These are phyloP conservation scores for Candida railenensis DNA, from an alignment of 805 yeast species.

Conservation along the genomic window DNA sequence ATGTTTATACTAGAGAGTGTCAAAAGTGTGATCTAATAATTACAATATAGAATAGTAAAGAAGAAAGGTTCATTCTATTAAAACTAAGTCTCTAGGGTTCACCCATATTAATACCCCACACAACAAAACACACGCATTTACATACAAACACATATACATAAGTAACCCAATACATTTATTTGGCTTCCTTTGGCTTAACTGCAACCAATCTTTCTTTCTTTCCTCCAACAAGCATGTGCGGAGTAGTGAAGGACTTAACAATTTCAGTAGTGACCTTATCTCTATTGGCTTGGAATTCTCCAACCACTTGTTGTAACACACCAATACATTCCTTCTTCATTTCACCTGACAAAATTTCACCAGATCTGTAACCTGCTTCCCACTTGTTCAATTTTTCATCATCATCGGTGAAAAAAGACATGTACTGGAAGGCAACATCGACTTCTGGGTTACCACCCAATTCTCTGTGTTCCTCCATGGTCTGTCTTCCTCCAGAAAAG, in stretches of 20 bases:
- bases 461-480: constrained; percentile 86
- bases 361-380: constrained; percentile 66
- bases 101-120: too few species aligned
- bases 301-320: constrained; percentile 75
- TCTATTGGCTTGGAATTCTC: constrained; percentile 79
- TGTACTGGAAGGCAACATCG: constrained; percentile 92
- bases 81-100: too few species aligned
- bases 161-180: background rate
- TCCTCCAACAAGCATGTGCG: constrained; percentile 80
- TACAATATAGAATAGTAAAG: constrained; percentile 1
- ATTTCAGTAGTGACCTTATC: constrained; percentile 58
- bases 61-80: too few species aligned
- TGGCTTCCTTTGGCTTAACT: constrained; percentile 44
- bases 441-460: constrained; percentile 93
- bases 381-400: constrained; percentile 70
- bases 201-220: constrained; percentile 71
- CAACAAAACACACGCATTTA: too few species aligned
- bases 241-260: constrained; percentile 73
- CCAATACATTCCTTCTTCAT: constrained; percentile 86
- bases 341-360: constrained; percentile 88
- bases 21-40: constrained; percentile 11
- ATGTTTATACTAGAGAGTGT: constrained; percentile 40
- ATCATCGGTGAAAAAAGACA: constrained; percentile 86
- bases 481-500: constrained; percentile 88
- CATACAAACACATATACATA: too few species aligned